Evolutionary conservation across 2,329 filamentous ascomycete species (phyloP).

Genomic region (Emergomyces africanus): DNA sequence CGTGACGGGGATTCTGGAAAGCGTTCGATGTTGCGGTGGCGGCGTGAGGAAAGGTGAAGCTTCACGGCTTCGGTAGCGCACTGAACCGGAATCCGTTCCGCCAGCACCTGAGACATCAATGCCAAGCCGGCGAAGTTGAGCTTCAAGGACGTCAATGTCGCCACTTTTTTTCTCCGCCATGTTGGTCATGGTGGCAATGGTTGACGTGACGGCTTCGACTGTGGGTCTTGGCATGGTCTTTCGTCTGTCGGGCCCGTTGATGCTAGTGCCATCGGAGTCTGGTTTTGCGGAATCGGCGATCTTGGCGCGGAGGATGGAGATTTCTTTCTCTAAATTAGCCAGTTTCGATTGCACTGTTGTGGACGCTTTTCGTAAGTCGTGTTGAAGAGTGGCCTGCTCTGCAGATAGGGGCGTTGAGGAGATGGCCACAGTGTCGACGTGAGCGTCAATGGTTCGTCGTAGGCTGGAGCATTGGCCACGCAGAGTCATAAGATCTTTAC

Average conservation of each 20-base stretch:
- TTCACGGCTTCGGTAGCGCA: slow-evolving; percentile 17
- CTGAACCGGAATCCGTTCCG: background rate
- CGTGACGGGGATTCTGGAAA: slow-evolving; percentile 22
- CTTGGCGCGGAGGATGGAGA: slow-evolving; percentile 67
- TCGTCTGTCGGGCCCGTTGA: slow-evolving; percentile 24
- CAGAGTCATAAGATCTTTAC: slow-evolving; percentile 58
- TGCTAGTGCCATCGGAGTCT: slow-evolving; percentile 29
- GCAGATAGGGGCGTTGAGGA: slow-evolving; percentile 64
- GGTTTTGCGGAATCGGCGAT: slow-evolving; percentile 47
- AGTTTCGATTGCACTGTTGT: slow-evolving; percentile 61
- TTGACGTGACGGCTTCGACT: slow-evolving; percentile 82
- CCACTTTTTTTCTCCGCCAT: slow-evolving; percentile 87
- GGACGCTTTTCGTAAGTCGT: slow-evolving; percentile 66
- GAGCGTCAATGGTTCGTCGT: slow-evolving; percentile 57
- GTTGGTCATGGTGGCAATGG: slow-evolving; percentile 80
- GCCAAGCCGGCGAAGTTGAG: slow-evolving; percentile 64
- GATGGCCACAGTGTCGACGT: slow-evolving; percentile 56
- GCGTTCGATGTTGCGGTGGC: slow-evolving; percentile 15
- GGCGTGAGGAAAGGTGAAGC: slow-evolving; percentile 27
- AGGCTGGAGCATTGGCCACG: slow-evolving; percentile 66
- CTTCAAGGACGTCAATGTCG: slow-evolving; percentile 81
- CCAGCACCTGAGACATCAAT: slow-evolving; percentile 23
- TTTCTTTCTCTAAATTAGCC: slow-evolving; percentile 63
- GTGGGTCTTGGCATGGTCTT: slow-evolving; percentile 49
- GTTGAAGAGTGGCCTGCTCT: slow-evolving; percentile 73